These are phyloP conservation scores for Amanita rimosa DNA, from an alignment of 768 basidiomycete genomes.

Conservation along the genomic window DNA sequence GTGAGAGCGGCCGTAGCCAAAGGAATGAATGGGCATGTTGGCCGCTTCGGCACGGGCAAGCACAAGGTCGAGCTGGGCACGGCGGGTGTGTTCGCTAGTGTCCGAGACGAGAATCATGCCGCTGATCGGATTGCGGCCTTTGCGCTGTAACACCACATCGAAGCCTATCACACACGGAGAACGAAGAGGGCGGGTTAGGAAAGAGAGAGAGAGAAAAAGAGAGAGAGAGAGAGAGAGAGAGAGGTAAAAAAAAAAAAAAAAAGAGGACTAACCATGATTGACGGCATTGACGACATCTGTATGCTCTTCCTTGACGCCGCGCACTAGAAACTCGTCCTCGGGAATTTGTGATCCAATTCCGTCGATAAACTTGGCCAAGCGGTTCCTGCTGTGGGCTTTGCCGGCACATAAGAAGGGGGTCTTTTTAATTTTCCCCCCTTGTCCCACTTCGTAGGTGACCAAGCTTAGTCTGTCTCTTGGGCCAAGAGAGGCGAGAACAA, in stretches of 20 bases:
- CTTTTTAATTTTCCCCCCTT: constrained; percentile 73
- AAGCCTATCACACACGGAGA: constrained; percentile 56
- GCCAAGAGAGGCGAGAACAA: constrained; percentile 68
- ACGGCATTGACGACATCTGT: constrained; percentile 98
- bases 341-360: constrained; percentile 40
- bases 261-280: constrained; percentile 59
- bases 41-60: constrained; percentile 95
- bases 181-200: not conserved
- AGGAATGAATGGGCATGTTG: constrained; percentile 92
- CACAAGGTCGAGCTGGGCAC: constrained; percentile 97
- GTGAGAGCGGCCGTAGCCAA: constrained; percentile 94
- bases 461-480: constrained; percentile 75
- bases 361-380: constrained; percentile 73
- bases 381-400: constrained; percentile 51
- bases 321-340: constrained; percentile 49
- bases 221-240: not conserved
- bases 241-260: not conserved
- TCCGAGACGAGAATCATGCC: constrained; percentile 93
- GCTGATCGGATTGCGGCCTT: constrained; percentile 79
- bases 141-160: constrained; percentile 91
- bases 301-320: constrained; percentile 81
- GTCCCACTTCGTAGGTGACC: constrained; percentile 88
- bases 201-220: no score
- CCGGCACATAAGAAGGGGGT: constrained; percentile 86
- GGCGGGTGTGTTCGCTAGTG: constrained; percentile 81